Conservation (phyloP, 345 rosid genomes). For the Atalantia buxifolia region DNA sequence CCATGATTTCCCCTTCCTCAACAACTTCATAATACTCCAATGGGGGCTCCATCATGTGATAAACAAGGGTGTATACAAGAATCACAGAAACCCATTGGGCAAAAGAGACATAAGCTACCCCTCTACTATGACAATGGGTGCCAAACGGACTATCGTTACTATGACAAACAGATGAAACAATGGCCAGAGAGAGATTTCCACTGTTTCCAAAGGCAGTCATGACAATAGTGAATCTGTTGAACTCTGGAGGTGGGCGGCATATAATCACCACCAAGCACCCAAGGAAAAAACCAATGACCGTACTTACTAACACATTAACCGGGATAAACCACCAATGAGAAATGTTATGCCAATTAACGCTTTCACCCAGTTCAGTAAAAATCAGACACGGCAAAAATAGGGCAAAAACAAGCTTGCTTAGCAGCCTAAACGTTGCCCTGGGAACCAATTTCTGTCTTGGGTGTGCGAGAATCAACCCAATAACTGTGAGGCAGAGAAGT, state of each 20-base stretch:
- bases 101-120: constrained; percentile 89
- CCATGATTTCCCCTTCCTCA: constrained; percentile 59
- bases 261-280: constrained; percentile 67
- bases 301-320: constrained; percentile 71
- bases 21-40: constrained; percentile 77
- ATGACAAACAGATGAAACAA: constrained; percentile 84
- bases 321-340: constrained; percentile 91
- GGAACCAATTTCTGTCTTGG: constrained; percentile 62
- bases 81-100: constrained; percentile 93
- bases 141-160: constrained; percentile 67
- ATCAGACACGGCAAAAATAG: constrained; percentile 88
- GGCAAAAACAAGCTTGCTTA: constrained; percentile 92
- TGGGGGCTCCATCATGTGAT: constrained; percentile 99
- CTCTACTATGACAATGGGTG: constrained; percentile 54
- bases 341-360: constrained; percentile 52
- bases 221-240: constrained; percentile 70
- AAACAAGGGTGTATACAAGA: constrained; percentile 94
- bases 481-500: constrained; percentile 60
- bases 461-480: constrained; percentile 81
- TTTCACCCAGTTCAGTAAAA: constrained; percentile 86
- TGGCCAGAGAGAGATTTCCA: constrained; percentile 79
- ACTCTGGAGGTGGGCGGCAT: constrained; percentile 81
- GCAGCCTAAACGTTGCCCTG: constrained; percentile 67
- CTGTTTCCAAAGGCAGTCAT: constrained; percentile 96
- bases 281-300: constrained; percentile 56